Conservation (phyloP, 768 basidiomycete genomes). For the Pilatotrama ljubarskyi region DNA sequence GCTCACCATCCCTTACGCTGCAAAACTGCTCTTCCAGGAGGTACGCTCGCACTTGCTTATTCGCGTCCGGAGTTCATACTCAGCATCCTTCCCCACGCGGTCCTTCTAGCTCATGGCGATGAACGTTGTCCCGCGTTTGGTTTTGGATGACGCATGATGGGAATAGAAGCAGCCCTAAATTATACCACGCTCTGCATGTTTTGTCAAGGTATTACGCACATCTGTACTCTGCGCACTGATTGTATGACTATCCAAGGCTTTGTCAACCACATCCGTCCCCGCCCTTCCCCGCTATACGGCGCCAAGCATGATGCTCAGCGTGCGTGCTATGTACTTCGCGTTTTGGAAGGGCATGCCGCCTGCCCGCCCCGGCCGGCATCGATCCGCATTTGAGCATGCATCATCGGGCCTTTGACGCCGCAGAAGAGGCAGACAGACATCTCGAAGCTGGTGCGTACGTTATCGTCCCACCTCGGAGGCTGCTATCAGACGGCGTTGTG, state of each 20-base stretch:
- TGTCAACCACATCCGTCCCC: neutral
- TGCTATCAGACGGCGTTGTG: constrained; percentile 5
- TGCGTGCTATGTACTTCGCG: neutral
- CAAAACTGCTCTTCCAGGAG: constrained; percentile 91
- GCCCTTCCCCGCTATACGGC: neutral
- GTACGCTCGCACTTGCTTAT: constrained; percentile 39
- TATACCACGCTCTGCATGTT: constrained; percentile 12
- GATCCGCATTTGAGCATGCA: constrained; percentile 2
- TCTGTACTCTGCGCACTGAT: constrained; percentile 10
- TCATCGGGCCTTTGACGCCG: constrained; percentile 4
- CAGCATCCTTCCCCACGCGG: neutral
- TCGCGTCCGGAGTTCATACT: neutral
- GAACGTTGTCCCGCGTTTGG: constrained; percentile 28
- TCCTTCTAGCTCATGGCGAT: constrained; percentile 28
- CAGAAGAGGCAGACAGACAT: neutral
- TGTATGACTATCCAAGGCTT: constrained; percentile 9
- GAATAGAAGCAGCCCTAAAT: constrained; percentile 10
- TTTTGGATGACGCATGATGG: constrained; percentile 28
- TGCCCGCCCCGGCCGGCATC: neutral
- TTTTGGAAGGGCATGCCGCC: neutral
- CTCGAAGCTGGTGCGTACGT: constrained; percentile 18
- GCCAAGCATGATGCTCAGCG: neutral
- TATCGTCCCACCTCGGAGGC: constrained; percentile 7
- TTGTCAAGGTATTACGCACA: constrained; percentile 15
- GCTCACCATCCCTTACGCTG: constrained; percentile 94